Base-by-base conservation (phyloP, 106 monocot genomes). In the Dendrobium nobile region DNA sequence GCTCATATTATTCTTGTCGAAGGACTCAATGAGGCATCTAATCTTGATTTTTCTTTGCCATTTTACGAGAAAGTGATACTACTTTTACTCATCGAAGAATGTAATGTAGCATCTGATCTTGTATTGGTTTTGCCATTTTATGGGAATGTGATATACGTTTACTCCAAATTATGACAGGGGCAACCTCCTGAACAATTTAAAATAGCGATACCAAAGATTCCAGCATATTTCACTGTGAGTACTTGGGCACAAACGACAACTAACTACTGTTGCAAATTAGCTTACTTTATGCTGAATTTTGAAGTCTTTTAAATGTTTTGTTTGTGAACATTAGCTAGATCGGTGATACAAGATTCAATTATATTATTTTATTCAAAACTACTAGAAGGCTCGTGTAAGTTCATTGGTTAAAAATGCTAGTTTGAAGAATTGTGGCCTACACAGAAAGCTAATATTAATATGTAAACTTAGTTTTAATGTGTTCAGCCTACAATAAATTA, bases 121-220 rank as follows among this genome's bases (percentile, higher is more conserved):
- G 74, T 42, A 22, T 74, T 74, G 20, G 6, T 74, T 13, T 43
- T 44, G 3, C 5, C 20, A 75, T 54, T 47, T 48, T 74, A 55
- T 72, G 59, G 59, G 31, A 47, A 19, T 75, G 20, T 54, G 10
- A 42, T 80, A 17, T 77, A n/a, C 27, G 43, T 11, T 70, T 18
- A 18, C n/a, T 18, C n/a, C 77, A 9, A 56, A 78, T 56, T 54
- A 83, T 91, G 72, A 37, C 91, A 99, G 99, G 91, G 84, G 80
- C 68, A 86, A 43, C 86, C 85, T 64, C 90, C 99, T 72, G 85
- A 91, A 27, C 99, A 95, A 80, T 99, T 99, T 79, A 99, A 99
- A 87, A 95, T 99, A 78, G 91, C 86, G 84, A 91, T 98, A 79
- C 97, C 97, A 13, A 91, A 88, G 82, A 98, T 98, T 85, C 94